Evolutionary conservation across 306 rosid species (phyloP), one percentile per base, ranked within the genome.

Genomic region (Lathyrus tuberosus): DNA sequence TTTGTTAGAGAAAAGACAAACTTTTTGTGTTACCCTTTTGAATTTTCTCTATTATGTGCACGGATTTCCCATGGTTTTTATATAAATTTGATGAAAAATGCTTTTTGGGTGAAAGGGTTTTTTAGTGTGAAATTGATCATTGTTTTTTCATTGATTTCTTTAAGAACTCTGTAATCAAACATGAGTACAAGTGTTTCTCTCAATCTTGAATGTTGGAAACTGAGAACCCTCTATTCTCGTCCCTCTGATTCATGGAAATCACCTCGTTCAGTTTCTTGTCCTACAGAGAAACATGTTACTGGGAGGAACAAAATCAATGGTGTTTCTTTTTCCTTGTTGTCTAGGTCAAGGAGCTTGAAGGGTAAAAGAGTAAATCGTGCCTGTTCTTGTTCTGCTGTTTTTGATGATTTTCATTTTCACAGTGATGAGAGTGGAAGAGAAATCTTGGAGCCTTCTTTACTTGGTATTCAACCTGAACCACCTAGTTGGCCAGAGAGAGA

Each of bases 401-500:
- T 76, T 72, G 84, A 75, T 38, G 90, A 81, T 5, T 70, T 54
- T 24, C 62, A 56, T 3, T 70, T 59, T 22, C 57, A 51, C 28
- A 70, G 24, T 46, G 81, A 81, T 37, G 86, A 69, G 58, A 49
- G 56, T 47, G 24, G 73, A 49, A 56, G 51, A 40, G 62, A 54
- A 58, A 20, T 68, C 69, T 62, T 85, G 79, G 81, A 76, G 41
- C 96, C 90, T 62, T 76, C 86, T 51, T 44, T 74, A 16, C 72
- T 81, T 6, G 92, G 88, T 4, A 77, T 89, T 59, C 46, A 76
- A 73, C 89, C 90, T 0, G 82, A 89, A 67, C 86, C 90, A 59
- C 86, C 89, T 0, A 74, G 76, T 47, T 87, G 92, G 92, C 86
- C 85, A 1, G 96, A 89, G 46, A 82, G 86, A 67, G 83, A 75